Evolutionary conservation across 306 rosid genomes (phyloP).

Genomic region (Quillaja saponaria): DNA sequence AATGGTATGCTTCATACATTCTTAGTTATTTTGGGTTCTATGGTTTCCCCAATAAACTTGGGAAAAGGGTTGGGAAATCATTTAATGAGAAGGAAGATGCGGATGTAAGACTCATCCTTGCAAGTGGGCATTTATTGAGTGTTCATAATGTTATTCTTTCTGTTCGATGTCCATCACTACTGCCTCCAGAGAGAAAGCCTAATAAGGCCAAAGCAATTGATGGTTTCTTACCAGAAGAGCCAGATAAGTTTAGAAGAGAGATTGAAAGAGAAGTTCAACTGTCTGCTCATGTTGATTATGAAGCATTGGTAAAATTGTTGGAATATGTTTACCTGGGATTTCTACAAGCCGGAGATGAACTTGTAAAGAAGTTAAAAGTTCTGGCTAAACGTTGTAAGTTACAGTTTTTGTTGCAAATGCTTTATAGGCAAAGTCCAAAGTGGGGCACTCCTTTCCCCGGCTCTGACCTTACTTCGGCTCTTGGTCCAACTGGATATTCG

Average conservation of each 20-base stretch:
- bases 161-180: constrained; percentile 64
- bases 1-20: constrained; percentile 71
- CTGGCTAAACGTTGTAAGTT: constrained; percentile 74
- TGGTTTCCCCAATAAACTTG: constrained; percentile 78
- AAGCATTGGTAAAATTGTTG: constrained; percentile 62
- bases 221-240: constrained; percentile 23
- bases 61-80: constrained; percentile 60
- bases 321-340: constrained; percentile 69
- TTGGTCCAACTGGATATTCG: constrained; percentile 56
- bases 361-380: constrained; percentile 55
- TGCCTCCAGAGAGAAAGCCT: constrained; percentile 47
- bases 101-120: constrained; percentile 55
- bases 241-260: constrained; percentile 24
- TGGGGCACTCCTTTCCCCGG: constrained; percentile 70
- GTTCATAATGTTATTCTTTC: constrained; percentile 80
- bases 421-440: constrained; percentile 58
- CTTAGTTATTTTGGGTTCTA: constrained; percentile 67
- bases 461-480: constrained; percentile 54
- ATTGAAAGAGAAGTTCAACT: constrained; percentile 51
- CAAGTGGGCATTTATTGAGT: constrained; percentile 49
- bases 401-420: constrained; percentile 63
- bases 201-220: constrained; percentile 25
- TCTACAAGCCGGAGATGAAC: constrained; percentile 58
- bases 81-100: constrained; percentile 54
- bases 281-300: constrained; percentile 67